phyloP scores from a whole-genome alignment of 129 eudicot genomes.

The Logfia minima region DNA sequence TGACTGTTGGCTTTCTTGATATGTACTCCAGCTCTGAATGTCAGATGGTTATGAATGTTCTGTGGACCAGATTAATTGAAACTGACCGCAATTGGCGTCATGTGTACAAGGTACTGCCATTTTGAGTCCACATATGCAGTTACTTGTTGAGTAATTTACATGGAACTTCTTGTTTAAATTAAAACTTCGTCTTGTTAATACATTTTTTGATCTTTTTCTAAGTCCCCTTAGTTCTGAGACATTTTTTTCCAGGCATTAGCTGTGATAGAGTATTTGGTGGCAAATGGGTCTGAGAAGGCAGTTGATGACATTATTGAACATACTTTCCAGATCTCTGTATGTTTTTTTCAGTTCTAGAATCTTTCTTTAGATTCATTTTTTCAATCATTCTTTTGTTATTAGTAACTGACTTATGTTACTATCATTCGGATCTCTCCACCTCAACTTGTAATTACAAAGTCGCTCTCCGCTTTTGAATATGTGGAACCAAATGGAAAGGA shows the following conservation, averaged over 20 bases:
- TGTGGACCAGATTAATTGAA: constrained; percentile 93
- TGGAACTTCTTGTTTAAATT: neutral
- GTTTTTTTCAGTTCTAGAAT: constrained; percentile 31
- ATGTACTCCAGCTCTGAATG: constrained; percentile 79
- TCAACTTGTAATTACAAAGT: constrained; percentile 39
- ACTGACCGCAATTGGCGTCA: constrained; percentile 94
- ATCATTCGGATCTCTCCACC: constrained; percentile 6
- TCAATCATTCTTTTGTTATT: neutral
- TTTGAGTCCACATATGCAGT: constrained; percentile 19
- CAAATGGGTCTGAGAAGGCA: constrained; percentile 97
- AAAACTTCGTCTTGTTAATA: neutral
- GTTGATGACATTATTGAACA: constrained; percentile 96
- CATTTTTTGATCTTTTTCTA: constrained; percentile 13
- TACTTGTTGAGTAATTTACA: neutral
- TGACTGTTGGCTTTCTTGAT: constrained; percentile 32
- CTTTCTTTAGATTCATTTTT: neutral
- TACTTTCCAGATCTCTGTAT: constrained; percentile 93
- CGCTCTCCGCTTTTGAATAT: constrained; percentile 84
- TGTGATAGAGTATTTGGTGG: constrained; percentile 95
- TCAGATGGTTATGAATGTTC: constrained; percentile 96
- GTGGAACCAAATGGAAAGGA: constrained; percentile 98
- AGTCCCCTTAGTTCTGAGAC: constrained; percentile 16
- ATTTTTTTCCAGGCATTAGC: constrained; percentile 69
- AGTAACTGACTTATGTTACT: constrained; percentile 11
- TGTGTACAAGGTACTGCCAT: constrained; percentile 75